Conservation (phyloP, 805 yeast genomes). For the Kazachstania africana region DNA sequence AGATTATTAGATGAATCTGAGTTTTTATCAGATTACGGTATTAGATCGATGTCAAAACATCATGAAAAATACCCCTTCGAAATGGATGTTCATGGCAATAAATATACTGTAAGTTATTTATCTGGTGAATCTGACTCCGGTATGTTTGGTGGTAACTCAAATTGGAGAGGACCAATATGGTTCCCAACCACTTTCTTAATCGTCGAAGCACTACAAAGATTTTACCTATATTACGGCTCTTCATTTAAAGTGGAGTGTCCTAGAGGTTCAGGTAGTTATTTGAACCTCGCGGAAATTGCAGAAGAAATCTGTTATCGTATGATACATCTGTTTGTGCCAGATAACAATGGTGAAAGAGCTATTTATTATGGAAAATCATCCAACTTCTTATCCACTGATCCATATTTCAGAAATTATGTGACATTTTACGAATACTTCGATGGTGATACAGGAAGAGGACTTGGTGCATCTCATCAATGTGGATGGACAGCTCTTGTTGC, state of each 20-base stretch:
- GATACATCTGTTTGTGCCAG: constrained; percentile 64
- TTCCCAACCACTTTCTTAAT: constrained; percentile 82
- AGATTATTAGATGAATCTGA: constrained; percentile 80
- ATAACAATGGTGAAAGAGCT: constrained; percentile 59
- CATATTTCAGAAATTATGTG: constrained; percentile 60
- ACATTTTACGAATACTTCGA: constrained; percentile 84
- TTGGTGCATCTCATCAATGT: constrained; percentile 90
- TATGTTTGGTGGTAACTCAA: constrained; percentile 91
- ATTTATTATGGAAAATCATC: constrained; percentile 61
- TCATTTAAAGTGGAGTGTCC: constrained; percentile 81
- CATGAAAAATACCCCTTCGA: constrained; percentile 79
- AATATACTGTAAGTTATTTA: constrained; percentile 59
- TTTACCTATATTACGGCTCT: constrained; percentile 80
- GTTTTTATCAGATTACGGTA: constrained; percentile 75
- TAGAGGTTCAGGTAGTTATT: constrained; percentile 64
- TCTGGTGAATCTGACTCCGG: constrained; percentile 90
- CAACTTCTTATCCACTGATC: constrained; percentile 51
- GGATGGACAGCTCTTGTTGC: constrained; percentile 96
- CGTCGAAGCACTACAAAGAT: constrained; percentile 79
- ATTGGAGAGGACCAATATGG: constrained; percentile 98
- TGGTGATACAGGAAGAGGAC: constrained; percentile 89
- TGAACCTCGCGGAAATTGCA: constrained; percentile 82
- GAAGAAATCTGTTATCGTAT: constrained; percentile 82
- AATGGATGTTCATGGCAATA: constrained; percentile 72
- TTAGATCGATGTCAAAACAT: constrained; percentile 76